A percentile compares a stretch with the other conserved stretches of the same genome.
Evolutionary conservation across 179 eudicot species (phyloP).

Genomic region (Beta lomatogona): DNA sequence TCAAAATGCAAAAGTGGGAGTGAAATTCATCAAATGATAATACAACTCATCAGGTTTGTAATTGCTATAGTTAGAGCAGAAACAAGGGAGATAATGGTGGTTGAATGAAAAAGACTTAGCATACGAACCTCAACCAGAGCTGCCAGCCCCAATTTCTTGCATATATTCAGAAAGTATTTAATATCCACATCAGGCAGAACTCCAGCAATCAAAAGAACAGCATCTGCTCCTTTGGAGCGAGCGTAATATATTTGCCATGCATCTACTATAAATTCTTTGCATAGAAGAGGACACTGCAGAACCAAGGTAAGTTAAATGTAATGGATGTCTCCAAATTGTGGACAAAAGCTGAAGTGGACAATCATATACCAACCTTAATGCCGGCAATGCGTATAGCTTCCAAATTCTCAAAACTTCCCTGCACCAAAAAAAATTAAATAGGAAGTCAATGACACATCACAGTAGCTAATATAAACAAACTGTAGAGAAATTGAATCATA

Average conservation of each 20-base stretch:
- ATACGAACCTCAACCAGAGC: slow-evolving; percentile 83
- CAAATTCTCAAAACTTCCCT: slow-evolving; percentile 94
- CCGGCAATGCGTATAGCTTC: slow-evolving; percentile 86
- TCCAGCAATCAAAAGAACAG: slow-evolving; percentile 83
- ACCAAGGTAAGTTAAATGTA: slow-evolving; percentile 15
- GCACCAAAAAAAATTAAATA: background rate
- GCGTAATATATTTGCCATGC: slow-evolving; percentile 95
- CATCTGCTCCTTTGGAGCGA: slow-evolving; percentile 92
- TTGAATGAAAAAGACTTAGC: slow-evolving; percentile 1
- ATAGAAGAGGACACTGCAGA: slow-evolving; percentile 88
- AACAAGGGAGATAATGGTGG: background rate
- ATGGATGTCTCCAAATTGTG: background rate
- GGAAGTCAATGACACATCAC: background rate
- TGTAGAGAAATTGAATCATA: background rate
- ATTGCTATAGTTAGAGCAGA: no score
- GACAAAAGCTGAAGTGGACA: background rate
- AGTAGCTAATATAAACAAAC: background rate
- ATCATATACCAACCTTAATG: slow-evolving; percentile 56
- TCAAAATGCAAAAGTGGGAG: background rate
- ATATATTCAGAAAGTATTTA: slow-evolving; percentile 66
- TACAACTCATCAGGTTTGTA: background rate
- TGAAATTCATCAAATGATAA: background rate
- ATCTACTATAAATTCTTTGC: slow-evolving; percentile 92
- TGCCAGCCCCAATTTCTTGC: slow-evolving; percentile 76
- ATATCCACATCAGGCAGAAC: slow-evolving; percentile 81